Evolutionary conservation across 192 early-diverging fungal genomes (phyloP), one percentile per base, ranked within the genome.

Genomic region (Linnemannia zychae): DNA sequence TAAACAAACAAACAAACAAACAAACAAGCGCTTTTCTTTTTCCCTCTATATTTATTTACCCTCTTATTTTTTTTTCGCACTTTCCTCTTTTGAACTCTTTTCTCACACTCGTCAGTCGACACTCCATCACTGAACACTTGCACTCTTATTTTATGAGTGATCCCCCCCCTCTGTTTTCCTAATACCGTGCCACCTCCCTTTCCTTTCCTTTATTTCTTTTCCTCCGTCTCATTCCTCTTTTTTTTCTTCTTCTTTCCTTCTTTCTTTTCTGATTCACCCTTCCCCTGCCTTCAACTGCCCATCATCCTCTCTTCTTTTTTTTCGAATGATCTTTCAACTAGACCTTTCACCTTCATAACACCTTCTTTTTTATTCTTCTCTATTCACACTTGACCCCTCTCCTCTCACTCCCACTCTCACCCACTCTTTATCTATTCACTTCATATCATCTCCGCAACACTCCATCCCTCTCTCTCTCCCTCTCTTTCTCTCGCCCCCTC

Each of bases 311-410:
- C 31, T 22, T 28, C n/a, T n/a, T 65, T 17, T 16, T 18, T 22
- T 50, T 33, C 57, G 53, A 75, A 75, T 75, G 73, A 75, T 75
- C 73, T 57, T 70, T 69, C 75, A 63, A 50, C 46, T 50, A 47
- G 37, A 70, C 37, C 9, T 9, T 44, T 44, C n/a, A n/a, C 36
- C 24, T 46, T 46, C 68, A 70, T 46, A 70, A n/a, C 24, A 46
- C 57, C 31, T 9, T 3, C 40, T 44, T 9, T 44, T 9, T 44
- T 44, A n/a, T 44, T 44, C 67, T 40, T 63, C 67, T 67, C 49
- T 33, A 18, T 48, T 66, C 31, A 24, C n/a, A 68, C 78, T 68
- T 16, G 6, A 53, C 6, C 34, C 28, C 20, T 36, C 17, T 63
- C 46, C 37, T 28, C 44, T 31, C 49, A 44, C 18, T 73, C 22